Conservation (phyloP, 2,329 filamentous ascomycete genomes). For the Monilinia laxa region DNA sequence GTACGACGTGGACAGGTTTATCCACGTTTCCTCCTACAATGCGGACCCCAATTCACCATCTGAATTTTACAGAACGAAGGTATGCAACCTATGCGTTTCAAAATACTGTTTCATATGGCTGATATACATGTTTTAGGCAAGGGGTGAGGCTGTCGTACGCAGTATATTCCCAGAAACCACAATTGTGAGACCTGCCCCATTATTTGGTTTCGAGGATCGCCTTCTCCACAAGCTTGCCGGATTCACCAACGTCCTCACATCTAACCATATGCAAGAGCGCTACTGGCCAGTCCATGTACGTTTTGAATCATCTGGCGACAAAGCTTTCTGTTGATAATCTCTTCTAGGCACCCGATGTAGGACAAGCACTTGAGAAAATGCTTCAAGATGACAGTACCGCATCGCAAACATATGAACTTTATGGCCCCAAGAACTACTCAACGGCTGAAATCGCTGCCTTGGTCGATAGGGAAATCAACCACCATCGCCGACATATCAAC, state of each 20-base stretch:
- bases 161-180: constrained; percentile 95
- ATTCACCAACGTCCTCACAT: constrained; percentile 77
- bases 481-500: constrained; percentile 87
- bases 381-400: constrained; percentile 87
- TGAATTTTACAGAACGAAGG: constrained; percentile 91
- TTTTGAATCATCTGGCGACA: not conserved
- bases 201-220: constrained; percentile 94
- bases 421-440: constrained; percentile 89
- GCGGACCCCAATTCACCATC: constrained; percentile 76
- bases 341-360: constrained; percentile 78
- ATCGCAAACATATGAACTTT: constrained; percentile 89
- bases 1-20: constrained; percentile 95
- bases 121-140: constrained; percentile 52
- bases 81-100: not conserved
- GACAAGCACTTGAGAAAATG: constrained; percentile 84
- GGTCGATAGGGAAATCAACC: constrained; percentile 90
- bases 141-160: constrained; percentile 78
- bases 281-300: constrained; percentile 86
- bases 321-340: constrained; percentile 20
- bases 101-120: not conserved
- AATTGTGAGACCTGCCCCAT: constrained; percentile 87
- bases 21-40: constrained; percentile 95
- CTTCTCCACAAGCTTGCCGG: constrained; percentile 83
- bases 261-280: constrained; percentile 90
- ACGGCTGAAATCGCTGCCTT: constrained; percentile 82